Percentiles rank a stretch among this genome's conserved stretches.
Evolutionary conservation across 768 basidiomycete genomes (phyloP).

Genomic region (Amanita molliuscula): DNA sequence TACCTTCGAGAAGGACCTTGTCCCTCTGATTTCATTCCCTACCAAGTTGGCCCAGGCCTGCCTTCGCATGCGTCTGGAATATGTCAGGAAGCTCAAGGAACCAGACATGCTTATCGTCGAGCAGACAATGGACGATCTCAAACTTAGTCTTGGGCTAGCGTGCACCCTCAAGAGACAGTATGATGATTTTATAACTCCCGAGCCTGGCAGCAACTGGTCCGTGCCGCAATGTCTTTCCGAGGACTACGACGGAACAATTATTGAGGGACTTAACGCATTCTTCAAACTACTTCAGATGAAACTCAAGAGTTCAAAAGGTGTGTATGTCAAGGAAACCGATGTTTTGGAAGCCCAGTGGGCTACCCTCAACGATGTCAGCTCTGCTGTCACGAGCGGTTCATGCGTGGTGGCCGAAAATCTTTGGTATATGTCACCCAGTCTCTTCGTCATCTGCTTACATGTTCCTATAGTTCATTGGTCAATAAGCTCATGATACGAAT

Average conservation of each 20-base stretch:
- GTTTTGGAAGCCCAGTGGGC: constrained; percentile 96
- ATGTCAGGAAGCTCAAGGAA: constrained; percentile 79
- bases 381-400: constrained; percentile 81
- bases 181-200: constrained; percentile 81
- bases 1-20: constrained; percentile 79
- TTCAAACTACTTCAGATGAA: constrained; percentile 96
- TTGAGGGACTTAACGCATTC: constrained; percentile 80
- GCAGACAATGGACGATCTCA: constrained; percentile 89
- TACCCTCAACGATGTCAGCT: constrained; percentile 86
- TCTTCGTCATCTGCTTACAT: constrained; percentile 1
- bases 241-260: constrained; percentile 83
- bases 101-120: constrained; percentile 87
- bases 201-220: constrained; percentile 81
- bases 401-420: constrained; percentile 90
- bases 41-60: constrained; percentile 90
- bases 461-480: constrained; percentile 63
- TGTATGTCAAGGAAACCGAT: constrained; percentile 97
- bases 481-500: constrained; percentile 91
- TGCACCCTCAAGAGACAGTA: constrained; percentile 95
- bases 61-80: constrained; percentile 81
- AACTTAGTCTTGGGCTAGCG: constrained; percentile 82
- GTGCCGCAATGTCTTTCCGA: constrained; percentile 81
- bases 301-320: constrained; percentile 83
- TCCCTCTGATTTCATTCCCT: constrained; percentile 92
- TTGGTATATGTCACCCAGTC: constrained; percentile 46